Evolutionary conservation across 495 filamentous ascomycete genomes (phyloP).

Genomic region (Diplogelasinospora grovesii): DNA sequence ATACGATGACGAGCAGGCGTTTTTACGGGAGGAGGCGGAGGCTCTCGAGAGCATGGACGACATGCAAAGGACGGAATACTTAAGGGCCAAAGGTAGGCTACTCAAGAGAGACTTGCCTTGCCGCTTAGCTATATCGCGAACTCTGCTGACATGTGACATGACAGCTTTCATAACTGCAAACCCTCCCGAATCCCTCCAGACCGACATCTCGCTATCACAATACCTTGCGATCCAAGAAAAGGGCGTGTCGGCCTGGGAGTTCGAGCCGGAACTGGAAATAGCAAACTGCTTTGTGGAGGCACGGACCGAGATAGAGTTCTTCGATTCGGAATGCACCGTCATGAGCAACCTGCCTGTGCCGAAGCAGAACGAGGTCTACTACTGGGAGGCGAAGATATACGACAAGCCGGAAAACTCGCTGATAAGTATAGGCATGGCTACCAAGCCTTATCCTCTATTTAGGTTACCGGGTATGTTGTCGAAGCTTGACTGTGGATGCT

Average conservation of each 20-base stretch:
- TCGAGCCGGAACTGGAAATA: conserved; percentile 95
- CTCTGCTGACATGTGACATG: conserved; percentile 9
- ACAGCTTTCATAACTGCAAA: conserved; percentile 90
- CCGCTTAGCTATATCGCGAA: too few species aligned
- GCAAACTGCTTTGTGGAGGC: conserved; percentile 98
- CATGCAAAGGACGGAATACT: conserved; percentile 78
- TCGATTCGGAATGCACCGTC: conserved; percentile 94
- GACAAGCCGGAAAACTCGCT: conserved; percentile 86
- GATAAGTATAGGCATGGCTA: conserved; percentile 85
- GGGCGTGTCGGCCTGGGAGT: conserved; percentile 97
- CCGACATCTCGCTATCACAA: conserved; percentile 95
- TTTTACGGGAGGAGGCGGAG: conserved; percentile 85
- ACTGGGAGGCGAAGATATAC: conserved; percentile 98
- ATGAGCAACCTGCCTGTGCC: conserved; percentile 94
- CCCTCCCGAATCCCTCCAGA: conserved; percentile 89
- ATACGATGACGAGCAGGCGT: conserved; percentile 95
- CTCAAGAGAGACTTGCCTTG: neutral
- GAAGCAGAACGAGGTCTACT: conserved; percentile 98
- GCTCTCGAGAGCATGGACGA: conserved; percentile 96
- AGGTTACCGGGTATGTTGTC: conserved; percentile 67
- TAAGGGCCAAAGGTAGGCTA: conserved; percentile 83
- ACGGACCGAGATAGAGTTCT: conserved; percentile 96
- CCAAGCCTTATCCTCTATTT: conserved; percentile 95
- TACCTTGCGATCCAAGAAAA: conserved; percentile 98
- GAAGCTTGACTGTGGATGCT: neutral